These are phyloP conservation scores for Cerioporus squamosus DNA, from an alignment of 1,284 basidiomycete species.

Conservation along the genomic window DNA sequence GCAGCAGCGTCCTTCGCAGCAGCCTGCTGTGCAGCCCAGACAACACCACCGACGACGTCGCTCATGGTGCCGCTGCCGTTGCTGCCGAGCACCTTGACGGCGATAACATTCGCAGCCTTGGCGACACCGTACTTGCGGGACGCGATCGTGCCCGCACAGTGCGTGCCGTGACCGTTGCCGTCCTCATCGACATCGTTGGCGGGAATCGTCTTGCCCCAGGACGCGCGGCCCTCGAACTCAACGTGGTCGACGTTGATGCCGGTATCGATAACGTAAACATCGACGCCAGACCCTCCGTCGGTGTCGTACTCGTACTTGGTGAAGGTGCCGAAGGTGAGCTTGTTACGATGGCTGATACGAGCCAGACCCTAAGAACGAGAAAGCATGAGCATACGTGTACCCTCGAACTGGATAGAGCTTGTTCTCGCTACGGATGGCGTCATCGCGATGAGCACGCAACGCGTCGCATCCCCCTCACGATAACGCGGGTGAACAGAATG, in stretches of 20 bases:
- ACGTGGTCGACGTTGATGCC: constrained; percentile 89
- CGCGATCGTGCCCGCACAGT: constrained; percentile 47
- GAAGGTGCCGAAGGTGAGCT: constrained; percentile 85
- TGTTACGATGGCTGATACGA: constrained; percentile 88
- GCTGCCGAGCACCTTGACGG: constrained; percentile 96
- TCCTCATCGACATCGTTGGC: constrained; percentile 50
- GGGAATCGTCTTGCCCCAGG: constrained; percentile 53
- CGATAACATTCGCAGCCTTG: constrained; percentile 90
- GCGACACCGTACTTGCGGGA: constrained; percentile 84
- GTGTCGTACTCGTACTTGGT: constrained; percentile 82
- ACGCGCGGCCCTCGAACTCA: constrained; percentile 73
- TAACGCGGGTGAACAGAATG: background rate
- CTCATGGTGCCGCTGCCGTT: constrained; percentile 97
- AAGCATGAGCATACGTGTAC: background rate
- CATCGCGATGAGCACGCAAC: too few species aligned
- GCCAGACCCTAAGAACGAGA: constrained; percentile 77
- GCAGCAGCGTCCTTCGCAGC: constrained; percentile 59
- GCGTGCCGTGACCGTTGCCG: constrained; percentile 46
- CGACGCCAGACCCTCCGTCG: constrained; percentile 86
- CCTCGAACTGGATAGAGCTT: too few species aligned
- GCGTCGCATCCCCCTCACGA: background rate
- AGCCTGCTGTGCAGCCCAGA: constrained; percentile 80
- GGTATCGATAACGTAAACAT: constrained; percentile 74
- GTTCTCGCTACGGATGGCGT: too few species aligned
- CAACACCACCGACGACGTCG: constrained; percentile 89